These are phyloP conservation scores for Scutellaria barbata DNA, from an alignment of 257 asterid genomes.

Conservation along the genomic window DNA sequence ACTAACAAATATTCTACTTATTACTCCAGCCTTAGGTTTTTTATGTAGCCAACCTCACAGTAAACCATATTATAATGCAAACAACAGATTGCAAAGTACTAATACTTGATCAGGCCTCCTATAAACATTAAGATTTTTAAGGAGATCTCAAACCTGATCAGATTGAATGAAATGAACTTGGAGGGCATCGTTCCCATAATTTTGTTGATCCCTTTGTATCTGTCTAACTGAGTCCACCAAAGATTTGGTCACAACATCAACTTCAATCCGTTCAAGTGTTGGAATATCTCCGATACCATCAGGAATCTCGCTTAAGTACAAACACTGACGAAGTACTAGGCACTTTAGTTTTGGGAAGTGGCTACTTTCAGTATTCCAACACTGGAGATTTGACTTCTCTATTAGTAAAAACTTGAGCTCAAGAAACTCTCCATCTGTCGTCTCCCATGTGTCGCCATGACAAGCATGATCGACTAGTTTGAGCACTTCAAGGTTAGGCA, in stretches of 20 bases:
- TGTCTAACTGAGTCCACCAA: not conserved
- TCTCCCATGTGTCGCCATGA: not conserved
- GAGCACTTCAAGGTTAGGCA: constrained; percentile 32
- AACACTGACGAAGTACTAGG: not conserved
- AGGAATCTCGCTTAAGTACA: not conserved
- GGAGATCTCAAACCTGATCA: not conserved
- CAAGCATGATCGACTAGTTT: not conserved
- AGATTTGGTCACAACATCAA: not conserved
- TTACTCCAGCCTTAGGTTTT: no score
- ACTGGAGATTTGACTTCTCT: not conserved
- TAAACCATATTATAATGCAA: no score
- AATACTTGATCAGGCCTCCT: no score
- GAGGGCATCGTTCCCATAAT: not conserved
- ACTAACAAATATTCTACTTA: no score
- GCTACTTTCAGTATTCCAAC: constrained; percentile 1
- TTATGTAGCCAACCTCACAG: no score
- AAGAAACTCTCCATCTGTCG: not conserved
- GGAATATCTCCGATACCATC: constrained; percentile 8
- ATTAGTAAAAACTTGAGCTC: constrained; percentile 12
- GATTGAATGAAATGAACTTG: not conserved
- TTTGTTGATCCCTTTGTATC: constrained; percentile 6
- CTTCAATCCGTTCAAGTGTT: constrained; percentile 1
- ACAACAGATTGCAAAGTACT: no score
- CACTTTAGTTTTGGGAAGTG: constrained; percentile 19
- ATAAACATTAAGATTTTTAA: no score